Evolutionary conservation across 768 basidiomycete species (phyloP).

Genomic region (Termitomyces sp.): DNA sequence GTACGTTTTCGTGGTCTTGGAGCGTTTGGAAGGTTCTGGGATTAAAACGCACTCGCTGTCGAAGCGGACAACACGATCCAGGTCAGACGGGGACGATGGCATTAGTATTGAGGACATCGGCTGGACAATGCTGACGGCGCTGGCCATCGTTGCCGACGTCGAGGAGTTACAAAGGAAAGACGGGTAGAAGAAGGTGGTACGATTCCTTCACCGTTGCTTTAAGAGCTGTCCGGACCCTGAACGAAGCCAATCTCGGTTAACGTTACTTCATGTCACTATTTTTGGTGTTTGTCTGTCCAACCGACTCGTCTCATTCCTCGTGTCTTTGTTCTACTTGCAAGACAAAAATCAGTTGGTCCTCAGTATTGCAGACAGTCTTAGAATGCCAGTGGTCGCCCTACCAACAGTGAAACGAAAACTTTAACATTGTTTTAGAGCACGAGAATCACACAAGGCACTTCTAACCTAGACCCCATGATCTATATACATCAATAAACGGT

Average conservation of each 20-base stretch:
- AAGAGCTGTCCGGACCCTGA: conserved; percentile 11
- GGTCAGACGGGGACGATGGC: conserved; percentile 3
- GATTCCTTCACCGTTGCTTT: conserved; percentile 9
- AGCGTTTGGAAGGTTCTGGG: conserved; percentile 51
- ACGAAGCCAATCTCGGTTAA: conserved; percentile 8
- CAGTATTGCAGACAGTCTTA: background rate
- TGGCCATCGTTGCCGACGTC: conserved; percentile 15
- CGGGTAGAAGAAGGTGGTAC: conserved; percentile 12
- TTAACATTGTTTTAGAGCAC: background rate
- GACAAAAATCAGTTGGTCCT: background rate
- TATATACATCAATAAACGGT: background rate
- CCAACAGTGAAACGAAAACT: background rate
- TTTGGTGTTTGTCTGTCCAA: background rate
- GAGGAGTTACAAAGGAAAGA: conserved; percentile 1
- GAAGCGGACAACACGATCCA: conserved; percentile 54
- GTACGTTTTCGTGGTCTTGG: conserved; percentile 60
- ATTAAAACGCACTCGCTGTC: conserved; percentile 73
- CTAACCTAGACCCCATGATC: background rate
- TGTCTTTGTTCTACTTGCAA: conserved; percentile 4
- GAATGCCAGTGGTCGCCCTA: background rate
- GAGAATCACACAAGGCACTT: no score
- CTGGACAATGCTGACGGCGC: conserved; percentile 6
- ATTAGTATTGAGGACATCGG: conserved; percentile 9
- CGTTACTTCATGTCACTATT: conserved; percentile 4
- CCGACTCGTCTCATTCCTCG: background rate